Base-by-base conservation (phyloP, 192 early-diverging fungal genomes). In the Coemansia umbellata region DNA sequence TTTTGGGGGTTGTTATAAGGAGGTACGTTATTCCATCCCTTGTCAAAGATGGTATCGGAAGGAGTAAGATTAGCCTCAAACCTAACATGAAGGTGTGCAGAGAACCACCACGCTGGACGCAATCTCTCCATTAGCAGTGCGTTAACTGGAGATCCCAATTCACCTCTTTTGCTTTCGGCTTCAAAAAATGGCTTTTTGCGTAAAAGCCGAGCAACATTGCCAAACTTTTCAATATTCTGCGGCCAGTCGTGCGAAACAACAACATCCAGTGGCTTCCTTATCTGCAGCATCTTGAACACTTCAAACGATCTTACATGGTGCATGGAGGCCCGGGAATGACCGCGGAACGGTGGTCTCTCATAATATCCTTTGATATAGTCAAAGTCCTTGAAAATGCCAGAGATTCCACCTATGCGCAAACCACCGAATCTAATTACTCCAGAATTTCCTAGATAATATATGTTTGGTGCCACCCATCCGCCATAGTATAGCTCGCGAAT, bases 181-280 rank as follows among this genome's bases (percentile, higher is more conserved):
- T 42, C 60, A 44, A 97, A 88, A 66, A 81, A 91, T n/a, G 66
- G 78, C 57, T 97, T 97, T 3, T 27, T 63, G 3, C 66, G 51
- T 18, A 95, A 53, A 33, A 99, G 69, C 22, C 50, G 21, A 4
- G 57, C 32, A 0, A 78, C 62, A 66, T 97, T 69, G 2, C 97
- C 97, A 63, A 85, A 85, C 19, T 77, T 66, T 37, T 89, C 88
- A 26, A 97, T 91, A 8, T 84, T 84, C 37, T 81, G 77, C 1
- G 97, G 97, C 97, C 97, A 99, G 55, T 99, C 97, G 61, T 99
- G 97, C 5, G 92, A 91, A 0, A 97, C 53, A 44, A 99, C 89
- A 15, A 97, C 79, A 47, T 99, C 94, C 32, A 99, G 43, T 0
- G 91, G 89, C 21, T 79, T 44, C 9, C 79, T 56, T 11, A 95